phyloP scores from a whole-genome alignment of 2,329 filamentous ascomycete species.

The Exutisphaerella laricina region DNA sequence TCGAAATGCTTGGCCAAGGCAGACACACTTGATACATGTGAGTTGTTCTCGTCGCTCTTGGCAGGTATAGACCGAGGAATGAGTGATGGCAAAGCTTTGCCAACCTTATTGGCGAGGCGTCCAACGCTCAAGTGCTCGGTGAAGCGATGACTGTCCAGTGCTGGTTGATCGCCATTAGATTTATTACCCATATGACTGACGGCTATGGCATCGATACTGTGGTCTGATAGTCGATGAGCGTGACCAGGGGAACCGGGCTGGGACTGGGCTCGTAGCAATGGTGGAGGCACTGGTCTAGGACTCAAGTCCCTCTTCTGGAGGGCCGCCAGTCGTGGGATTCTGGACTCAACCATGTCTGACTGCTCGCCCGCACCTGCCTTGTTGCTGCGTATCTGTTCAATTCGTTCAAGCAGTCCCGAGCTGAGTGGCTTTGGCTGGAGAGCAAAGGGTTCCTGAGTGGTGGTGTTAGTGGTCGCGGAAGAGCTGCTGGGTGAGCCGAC shows the following conservation, averaged over 20 bases:
- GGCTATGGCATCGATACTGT: background rate
- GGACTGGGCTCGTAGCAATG: conserved; percentile 47
- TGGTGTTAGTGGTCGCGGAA: background rate
- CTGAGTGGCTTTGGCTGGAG: conserved; percentile 33
- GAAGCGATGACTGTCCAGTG: conserved; percentile 68
- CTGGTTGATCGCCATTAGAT: background rate
- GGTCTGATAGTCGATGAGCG: conserved; percentile 22
- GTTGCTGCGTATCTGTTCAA: conserved; percentile 35
- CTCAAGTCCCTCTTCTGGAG: conserved; percentile 31
- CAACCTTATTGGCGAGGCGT: conserved; percentile 45
- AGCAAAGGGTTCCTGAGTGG: conserved; percentile 26
- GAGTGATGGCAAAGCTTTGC: conserved; percentile 57
- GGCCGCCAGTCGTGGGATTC: conserved; percentile 32
- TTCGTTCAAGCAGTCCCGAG: conserved; percentile 33
- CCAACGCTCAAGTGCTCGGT: conserved; percentile 50
- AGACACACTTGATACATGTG: conserved; percentile 63
- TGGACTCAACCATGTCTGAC: conserved; percentile 28
- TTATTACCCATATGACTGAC: background rate
- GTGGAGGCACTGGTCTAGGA: conserved; percentile 38
- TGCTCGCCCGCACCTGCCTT: conserved; percentile 20
- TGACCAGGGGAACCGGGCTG: conserved; percentile 37
- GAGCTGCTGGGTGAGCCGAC: conserved; percentile 4
- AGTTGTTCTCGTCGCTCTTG: conserved; percentile 54
- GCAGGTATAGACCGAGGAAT: conserved; percentile 78
- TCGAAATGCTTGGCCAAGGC: conserved; percentile 95